A percentile compares a stretch with the other conserved stretches of the same genome.
phyloP scores from a whole-genome alignment of 495 filamentous ascomycete genomes.

The Aspergillus wentii region DNA sequence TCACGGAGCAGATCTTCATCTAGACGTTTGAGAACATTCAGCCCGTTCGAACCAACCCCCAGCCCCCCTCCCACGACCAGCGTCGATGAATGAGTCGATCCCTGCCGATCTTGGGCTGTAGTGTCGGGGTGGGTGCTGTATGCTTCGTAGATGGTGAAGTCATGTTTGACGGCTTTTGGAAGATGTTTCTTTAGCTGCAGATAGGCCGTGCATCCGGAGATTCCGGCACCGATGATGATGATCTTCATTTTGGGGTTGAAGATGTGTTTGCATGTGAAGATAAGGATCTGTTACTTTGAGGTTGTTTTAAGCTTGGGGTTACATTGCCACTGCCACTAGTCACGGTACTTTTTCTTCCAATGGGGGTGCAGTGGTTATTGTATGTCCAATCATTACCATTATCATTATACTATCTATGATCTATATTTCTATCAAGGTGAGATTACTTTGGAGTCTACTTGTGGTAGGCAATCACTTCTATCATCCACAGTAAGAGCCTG shows the following conservation, averaged over 20 bases:
- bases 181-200: slow-evolving; percentile 47
- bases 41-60: slow-evolving; percentile 45
- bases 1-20: slow-evolving; percentile 29
- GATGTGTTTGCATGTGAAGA: too few relatives aligned
- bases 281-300: too few relatives aligned
- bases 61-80: slow-evolving; percentile 46
- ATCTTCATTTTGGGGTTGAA: slow-evolving; percentile 56
- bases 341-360: too few relatives aligned
- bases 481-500: too few relatives aligned
- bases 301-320: too few relatives aligned
- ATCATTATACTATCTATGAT: too few relatives aligned
- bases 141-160: slow-evolving; percentile 35
- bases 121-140: slow-evolving; percentile 24
- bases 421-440: too few relatives aligned
- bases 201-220: slow-evolving; percentile 43
- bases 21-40: slow-evolving; percentile 39
- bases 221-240: slow-evolving; percentile 49
- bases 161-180: slow-evolving; percentile 17
- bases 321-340: too few relatives aligned
- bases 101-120: slow-evolving; percentile 12
- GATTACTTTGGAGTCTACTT: too few relatives aligned
- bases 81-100: slow-evolving; percentile 20
- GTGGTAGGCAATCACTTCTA: too few relatives aligned
- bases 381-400: too few relatives aligned
- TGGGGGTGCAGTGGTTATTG: too few relatives aligned